Evolutionary conservation across 116 monocot species (phyloP), one percentile per base, ranked within the genome.

Genomic region (Zostera marina): DNA sequence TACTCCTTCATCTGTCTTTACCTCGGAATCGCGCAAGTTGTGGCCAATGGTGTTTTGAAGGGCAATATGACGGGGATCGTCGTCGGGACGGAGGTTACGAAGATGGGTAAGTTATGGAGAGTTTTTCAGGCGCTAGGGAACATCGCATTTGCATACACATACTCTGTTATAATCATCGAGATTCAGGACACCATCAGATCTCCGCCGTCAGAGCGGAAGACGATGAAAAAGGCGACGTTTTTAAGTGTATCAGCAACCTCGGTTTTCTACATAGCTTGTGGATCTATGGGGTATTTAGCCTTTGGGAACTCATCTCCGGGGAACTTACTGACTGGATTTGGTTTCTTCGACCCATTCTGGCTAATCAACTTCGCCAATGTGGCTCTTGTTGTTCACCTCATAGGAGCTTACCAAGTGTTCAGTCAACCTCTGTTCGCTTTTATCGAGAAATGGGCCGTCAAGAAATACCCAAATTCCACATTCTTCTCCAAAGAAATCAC

Each of bases 121-220:
- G 83, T 68, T 56, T 68, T 88, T 21, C 88, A 88, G 41, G 83
- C 88, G 8, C 71, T 88, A 21, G 88, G 88, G 0, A 73, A 88
- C 70, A 83, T 88, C 9, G 88, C 83, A 62, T 88, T 88, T 60
- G 88, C 88, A 25, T 83, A 83, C 70, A 83, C 88, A 48, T 88
- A 73, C 77, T 83, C 88, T 41, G 72, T 80, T 47, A 77, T 88
- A 58, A 76, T 88, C 65, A 88, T 88, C 23, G 88, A 88, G 52
- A 88, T 88, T 52, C 87, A 87, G 74, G 86, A 83, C 52, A 79
- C 79, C 10, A 2, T 84, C 11, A 84, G 74, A 44, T 79, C 81
- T 41, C 81, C 85, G 0, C 85, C 81, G 46, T 76, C 81, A 0
- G 85, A 86, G 72, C 68, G 60, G 46, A 75, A 68, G 64, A 78